phyloP scores from a whole-genome alignment of 768 basidiomycete genomes.

The Mycena metata region DNA sequence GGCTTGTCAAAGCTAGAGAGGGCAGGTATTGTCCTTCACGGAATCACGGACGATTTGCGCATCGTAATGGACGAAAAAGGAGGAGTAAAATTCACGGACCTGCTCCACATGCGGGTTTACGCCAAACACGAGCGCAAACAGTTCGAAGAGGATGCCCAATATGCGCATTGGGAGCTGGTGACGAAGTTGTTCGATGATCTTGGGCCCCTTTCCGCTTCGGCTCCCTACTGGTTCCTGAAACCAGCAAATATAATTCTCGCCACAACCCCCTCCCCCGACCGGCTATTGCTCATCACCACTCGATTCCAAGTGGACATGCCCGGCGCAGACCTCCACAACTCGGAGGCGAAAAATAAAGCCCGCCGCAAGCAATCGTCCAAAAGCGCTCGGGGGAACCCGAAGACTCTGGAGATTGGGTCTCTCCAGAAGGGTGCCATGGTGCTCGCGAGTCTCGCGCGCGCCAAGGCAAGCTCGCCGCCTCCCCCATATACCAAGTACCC shows the following conservation, averaged over 20 bases:
- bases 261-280: constrained; percentile 9
- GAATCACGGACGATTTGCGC: background rate
- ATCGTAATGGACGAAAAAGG: constrained; percentile 21
- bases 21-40: constrained; percentile 1
- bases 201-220: background rate
- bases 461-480: background rate
- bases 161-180: constrained; percentile 4
- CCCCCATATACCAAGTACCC: constrained; percentile 15
- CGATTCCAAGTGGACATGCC: background rate
- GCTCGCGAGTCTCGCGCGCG: background rate
- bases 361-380: constrained; percentile 10
- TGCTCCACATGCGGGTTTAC: background rate
- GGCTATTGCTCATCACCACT: background rate
- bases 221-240: background rate
- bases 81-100: constrained; percentile 5
- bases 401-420: constrained; percentile 10
- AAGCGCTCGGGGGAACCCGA: background rate
- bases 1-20: constrained; percentile 32
- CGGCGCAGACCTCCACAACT: no score
- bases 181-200: background rate
- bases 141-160: constrained; percentile 18
- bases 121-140: constrained; percentile 5
- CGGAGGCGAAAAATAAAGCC: background rate
- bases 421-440: background rate
- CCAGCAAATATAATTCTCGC: constrained; percentile 10